Conservation (phyloP, 257 asterid genomes). For the Thymus quinquecostatus region DNA sequence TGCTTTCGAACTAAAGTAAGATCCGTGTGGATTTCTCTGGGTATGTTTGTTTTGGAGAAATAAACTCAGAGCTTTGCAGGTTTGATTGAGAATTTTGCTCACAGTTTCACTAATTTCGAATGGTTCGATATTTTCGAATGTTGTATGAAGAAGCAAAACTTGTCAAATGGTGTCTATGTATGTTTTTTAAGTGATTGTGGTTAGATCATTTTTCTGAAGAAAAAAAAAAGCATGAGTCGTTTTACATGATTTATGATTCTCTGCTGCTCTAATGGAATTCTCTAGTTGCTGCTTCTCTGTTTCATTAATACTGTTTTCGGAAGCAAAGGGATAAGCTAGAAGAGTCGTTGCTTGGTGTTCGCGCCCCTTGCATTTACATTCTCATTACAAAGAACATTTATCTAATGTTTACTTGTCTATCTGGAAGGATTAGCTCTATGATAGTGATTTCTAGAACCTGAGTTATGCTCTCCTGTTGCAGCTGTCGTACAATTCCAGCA, state of each 20-base stretch:
- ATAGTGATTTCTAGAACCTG: conserved; percentile 17
- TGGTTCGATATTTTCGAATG: background rate
- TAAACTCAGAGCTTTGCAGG: background rate
- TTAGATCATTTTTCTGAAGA: background rate
- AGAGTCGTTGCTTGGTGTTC: too few species aligned
- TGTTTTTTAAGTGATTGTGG: conserved; percentile 8
- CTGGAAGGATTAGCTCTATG: conserved; percentile 7
- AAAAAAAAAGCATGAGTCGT: background rate
- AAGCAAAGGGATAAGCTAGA: too few species aligned
- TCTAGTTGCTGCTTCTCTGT: too few species aligned
- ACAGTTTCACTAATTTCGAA: background rate
- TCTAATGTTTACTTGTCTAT: background rate
- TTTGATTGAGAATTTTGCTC: conserved; percentile 8
- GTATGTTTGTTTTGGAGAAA: background rate
- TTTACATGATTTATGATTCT: conserved; percentile 6
- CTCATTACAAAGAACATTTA: background rate
- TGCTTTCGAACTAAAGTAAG: conserved; percentile 24
- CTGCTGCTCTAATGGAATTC: background rate
- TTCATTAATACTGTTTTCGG: too few species aligned
- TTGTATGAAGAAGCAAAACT: conserved; percentile 1
- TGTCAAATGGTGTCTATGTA: background rate
- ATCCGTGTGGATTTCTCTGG: background rate
- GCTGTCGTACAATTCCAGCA: conserved; percentile 28
- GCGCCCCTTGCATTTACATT: too few species aligned
- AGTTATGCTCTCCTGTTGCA: conserved; percentile 24